Base-by-base conservation (phyloP, 2,329 filamentous ascomycete species). In the Pseudocercospora pini-densiflorae region DNA sequence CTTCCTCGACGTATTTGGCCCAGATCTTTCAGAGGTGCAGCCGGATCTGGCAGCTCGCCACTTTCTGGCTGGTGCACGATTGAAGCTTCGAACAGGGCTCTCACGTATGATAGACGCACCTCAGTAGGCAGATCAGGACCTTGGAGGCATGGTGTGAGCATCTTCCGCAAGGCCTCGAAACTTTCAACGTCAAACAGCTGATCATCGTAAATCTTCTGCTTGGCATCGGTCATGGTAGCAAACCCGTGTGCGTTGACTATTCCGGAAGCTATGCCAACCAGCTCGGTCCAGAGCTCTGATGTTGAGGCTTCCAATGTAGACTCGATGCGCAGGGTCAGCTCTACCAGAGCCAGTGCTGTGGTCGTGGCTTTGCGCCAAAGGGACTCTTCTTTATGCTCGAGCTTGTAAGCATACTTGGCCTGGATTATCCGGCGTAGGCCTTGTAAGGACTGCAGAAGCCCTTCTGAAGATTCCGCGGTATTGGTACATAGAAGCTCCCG, bases 351-450 rank as follows among this genome's bases (percentile, higher is more conserved):
- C 19, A 97, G 80, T 0, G 87, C 85, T 0, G 90, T 88, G 4
- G 86, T 88, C 0, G 92, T 96, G 2, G 93, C 92, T 61, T 90
- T 88, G 68, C 88, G 89, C 95, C 95, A 99, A 0, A 94, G 85
- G 60, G 89, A 86, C 0, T 86, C 83, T 14, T 88, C 87, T 74
- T 90, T 93, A 16, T 92, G 92, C 64, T 89, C 86, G 14, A 89
- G 87, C 5, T 86, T 83, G 79, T 93, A 97, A 54, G 84, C 83
- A 76, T 98, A 98, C 75, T 97, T 98, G 24, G 93, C 85, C 2
- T 83, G 78, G 60, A 98, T 90, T 0, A 93, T 89, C 55, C 83
- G 87, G 16, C 86, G 85, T 1, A 98, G 83, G 24, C 91, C 89
- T 3, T 84, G 82, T 5, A 98, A 78, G 0, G 89, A 88, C 6